Percentiles rank a stretch among this genome's conserved stretches.
Conservation (phyloP, 2,329 filamentous ascomycete genomes). For the Phaeosphaeria sp. region DNA sequence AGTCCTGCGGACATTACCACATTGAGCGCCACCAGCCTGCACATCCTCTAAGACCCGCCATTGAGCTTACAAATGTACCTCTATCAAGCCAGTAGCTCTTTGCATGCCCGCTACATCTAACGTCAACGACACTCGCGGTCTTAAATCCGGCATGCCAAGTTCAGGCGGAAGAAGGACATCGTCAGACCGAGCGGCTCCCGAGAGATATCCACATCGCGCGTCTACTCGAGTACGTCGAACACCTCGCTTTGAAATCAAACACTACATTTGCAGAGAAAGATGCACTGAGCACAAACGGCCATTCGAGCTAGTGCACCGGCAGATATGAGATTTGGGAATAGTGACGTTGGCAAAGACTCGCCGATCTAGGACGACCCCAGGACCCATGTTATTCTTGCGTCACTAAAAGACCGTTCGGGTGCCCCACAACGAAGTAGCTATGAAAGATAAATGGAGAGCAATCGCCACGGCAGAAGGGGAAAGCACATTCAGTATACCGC, state of each 20-base stretch:
- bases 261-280: background rate
- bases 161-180: background rate
- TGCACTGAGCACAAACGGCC: background rate
- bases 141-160: background rate
- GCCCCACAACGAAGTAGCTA: conserved; percentile 21
- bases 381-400: conserved; percentile 26
- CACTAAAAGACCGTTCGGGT: conserved; percentile 17
- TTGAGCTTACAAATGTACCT: background rate
- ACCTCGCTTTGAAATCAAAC: background rate
- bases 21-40: conserved; percentile 1
- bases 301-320: background rate
- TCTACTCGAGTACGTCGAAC: background rate
- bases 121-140: too few relatives aligned
- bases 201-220: background rate
- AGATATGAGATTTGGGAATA: background rate
- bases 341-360: conserved; percentile 4
- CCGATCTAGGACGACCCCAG: conserved; percentile 4
- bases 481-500: background rate
- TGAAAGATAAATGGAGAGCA: conserved; percentile 15
- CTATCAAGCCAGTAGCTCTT: background rate
- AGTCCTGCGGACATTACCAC: background rate
- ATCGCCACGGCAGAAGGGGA: background rate
- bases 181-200: background rate
- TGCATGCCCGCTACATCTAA: background rate
- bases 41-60: background rate